Percentiles rank a stretch among this genome's conserved stretches.
These are phyloP conservation scores for Talaromyces sp. DNA, from an alignment of 2,329 filamentous ascomycete genomes.

Conservation along the genomic window DNA sequence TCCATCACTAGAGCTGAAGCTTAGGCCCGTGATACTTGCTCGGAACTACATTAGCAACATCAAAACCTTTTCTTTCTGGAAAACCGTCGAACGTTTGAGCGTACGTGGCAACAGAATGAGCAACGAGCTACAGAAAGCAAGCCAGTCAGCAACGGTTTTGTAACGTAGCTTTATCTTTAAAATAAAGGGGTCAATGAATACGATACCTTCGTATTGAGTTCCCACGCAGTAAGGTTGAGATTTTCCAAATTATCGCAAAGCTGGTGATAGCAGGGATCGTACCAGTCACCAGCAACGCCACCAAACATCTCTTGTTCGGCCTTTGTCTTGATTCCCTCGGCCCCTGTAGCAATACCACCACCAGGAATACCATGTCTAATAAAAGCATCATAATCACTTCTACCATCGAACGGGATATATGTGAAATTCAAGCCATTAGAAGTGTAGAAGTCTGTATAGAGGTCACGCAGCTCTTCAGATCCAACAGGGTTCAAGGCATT, in stretches of 20 bases:
- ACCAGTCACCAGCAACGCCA: slow-evolving; percentile 60
- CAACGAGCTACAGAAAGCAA: neutral
- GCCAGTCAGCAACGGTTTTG: neutral
- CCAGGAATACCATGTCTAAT: slow-evolving; percentile 68
- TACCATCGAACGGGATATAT: slow-evolving; percentile 71
- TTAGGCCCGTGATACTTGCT: neutral
- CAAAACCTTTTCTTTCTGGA: neutral
- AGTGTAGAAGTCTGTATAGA: slow-evolving; percentile 67
- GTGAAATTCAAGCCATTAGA: slow-evolving; percentile 62
- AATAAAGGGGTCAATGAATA: neutral
- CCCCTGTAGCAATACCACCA: slow-evolving; percentile 73
- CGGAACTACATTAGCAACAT: neutral
- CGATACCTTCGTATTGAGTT: slow-evolving; percentile 50
- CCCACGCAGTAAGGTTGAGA: slow-evolving; percentile 52
- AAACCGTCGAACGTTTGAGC: neutral
- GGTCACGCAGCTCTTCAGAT: slow-evolving; percentile 64
- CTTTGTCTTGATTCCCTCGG: slow-evolving; percentile 70
- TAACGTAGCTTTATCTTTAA: neutral
- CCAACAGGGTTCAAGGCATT: slow-evolving; percentile 57
- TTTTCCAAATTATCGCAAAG: slow-evolving; percentile 53
- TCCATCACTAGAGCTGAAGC: neutral
- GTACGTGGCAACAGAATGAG: neutral
- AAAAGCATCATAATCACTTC: slow-evolving; percentile 77
- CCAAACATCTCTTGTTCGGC: slow-evolving; percentile 66
- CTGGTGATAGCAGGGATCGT: slow-evolving; percentile 57